These are phyloP conservation scores for Bryoerythrophyllum caledonicum DNA, from an alignment of 225 moss, liverwort and hornwort species.

Conservation along the genomic window DNA sequence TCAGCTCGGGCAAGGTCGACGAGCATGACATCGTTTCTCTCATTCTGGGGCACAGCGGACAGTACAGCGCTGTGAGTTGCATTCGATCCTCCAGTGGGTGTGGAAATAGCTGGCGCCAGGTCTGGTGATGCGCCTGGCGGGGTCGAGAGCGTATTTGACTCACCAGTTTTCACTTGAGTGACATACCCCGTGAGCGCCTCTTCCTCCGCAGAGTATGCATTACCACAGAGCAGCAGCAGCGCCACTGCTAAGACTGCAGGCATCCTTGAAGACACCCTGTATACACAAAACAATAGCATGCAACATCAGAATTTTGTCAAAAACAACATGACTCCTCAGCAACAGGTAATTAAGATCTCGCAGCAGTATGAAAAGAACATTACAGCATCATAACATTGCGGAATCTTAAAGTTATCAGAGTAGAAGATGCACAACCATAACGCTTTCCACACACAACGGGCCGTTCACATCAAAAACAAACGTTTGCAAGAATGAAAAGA, in stretches of 20 bases:
- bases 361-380: no score
- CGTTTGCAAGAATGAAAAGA: no score
- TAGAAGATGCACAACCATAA: no score
- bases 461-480: no score
- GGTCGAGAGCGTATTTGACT: background rate
- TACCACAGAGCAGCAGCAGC: constrained; percentile 26
- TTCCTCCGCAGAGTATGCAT: background rate
- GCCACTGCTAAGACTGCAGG: constrained; percentile 23
- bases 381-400: no score
- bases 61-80: constrained; percentile 22
- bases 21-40: background rate
- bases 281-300: background rate
- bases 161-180: background rate
- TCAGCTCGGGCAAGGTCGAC: constrained; percentile 28
- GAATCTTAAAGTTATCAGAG: no score
- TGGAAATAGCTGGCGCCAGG: background rate
- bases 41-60: background rate
- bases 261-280: constrained; percentile 35
- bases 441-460: no score
- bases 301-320: background rate
- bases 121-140: background rate
- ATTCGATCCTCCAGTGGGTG: constrained; percentile 4
- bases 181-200: background rate
- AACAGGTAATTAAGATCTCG: background rate
- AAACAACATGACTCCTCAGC: rapidly evolving